Base-by-base conservation (phyloP, 768 basidiomycete genomes). In the Kwoniella sp. region DNA sequence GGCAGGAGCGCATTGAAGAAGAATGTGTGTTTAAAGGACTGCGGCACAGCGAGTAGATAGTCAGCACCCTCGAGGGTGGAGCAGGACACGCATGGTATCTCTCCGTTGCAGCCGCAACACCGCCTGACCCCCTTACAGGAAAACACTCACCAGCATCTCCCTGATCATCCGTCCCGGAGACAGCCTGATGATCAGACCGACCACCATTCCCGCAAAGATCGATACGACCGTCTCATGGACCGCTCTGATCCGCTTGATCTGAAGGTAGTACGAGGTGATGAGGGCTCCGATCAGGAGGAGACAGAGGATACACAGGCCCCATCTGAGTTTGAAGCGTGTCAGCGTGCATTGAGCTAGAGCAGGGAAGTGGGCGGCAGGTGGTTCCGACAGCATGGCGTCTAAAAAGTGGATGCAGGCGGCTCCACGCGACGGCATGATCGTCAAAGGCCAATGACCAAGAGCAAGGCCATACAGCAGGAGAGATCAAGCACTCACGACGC, bases 1-100 rank as follows among this genome's bases (percentile, higher is more conserved):
- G 93, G 95, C 3, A 98, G 82, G n/a, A 99, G 79, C 19, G 98
- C 80, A 74, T 99, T 98, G 80, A 98, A 95, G 79, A 99, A 93
- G 43, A 98, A 79, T 2, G 93, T 96, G 69, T 93, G 89, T 73
- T 88, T 89, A 80, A 93, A 93, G 8, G 88, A 91, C 91, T 93
- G 65, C 2, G 60, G n/a, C 32, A 33, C 23, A 2, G 37, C 8
- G 19, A 42, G 11, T 25, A n/a, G 25, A 19, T 8, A 34, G 25
- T 36, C 17, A 15, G 14, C 3, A n/a, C n/a, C n/a, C n/a, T n/a
- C n/a, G n/a, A n/a, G n/a, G n/a, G n/a, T n/a, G n/a, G n/a, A n/a
- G n/a, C n/a, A n/a, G n/a, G n/a, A n/a, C n/a, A n/a, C n/a, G n/a
- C n/a, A n/a, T n/a, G n/a, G n/a, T n/a, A n/a, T n/a, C n/a, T n/a